Evolutionary conservation across 352 stramenopile genomes (phyloP).

Genomic region (Globisporangium nagaii): DNA sequence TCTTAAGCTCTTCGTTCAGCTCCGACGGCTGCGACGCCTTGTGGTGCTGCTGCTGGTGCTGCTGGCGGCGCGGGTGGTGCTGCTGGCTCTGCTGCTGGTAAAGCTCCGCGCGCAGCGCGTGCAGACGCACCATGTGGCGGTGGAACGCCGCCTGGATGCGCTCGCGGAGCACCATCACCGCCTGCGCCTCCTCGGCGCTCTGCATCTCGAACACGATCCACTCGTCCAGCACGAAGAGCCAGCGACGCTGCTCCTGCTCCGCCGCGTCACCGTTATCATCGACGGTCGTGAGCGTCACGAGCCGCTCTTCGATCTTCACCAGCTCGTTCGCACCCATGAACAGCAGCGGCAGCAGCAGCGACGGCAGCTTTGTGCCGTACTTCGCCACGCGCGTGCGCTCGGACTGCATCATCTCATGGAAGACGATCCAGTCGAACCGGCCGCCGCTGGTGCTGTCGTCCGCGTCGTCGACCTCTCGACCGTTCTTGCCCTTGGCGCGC

Average conservation of each 20-base stretch:
- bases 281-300: slow-evolving; percentile 14
- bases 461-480: slow-evolving; percentile 15
- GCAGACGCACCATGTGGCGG: slow-evolving; percentile 59
- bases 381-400: slow-evolving; percentile 60
- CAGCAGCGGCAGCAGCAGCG: slow-evolving; percentile 44
- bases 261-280: slow-evolving; percentile 20
- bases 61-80: background rate
- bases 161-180: slow-evolving; percentile 43
- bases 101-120: slow-evolving; percentile 21
- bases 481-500: slow-evolving; percentile 15
- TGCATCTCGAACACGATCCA: slow-evolving; percentile 68
- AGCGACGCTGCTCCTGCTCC: slow-evolving; percentile 19
- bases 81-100: slow-evolving; percentile 9
- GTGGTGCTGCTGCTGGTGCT: slow-evolving; percentile 1
- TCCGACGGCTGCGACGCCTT: background rate
- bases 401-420: slow-evolving; percentile 85
- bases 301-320: slow-evolving; percentile 20
- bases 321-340: slow-evolving; percentile 48
- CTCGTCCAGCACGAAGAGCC: slow-evolving; percentile 62
- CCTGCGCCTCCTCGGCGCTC: slow-evolving; percentile 33
- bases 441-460: slow-evolving; percentile 3
- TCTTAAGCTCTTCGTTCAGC: slow-evolving; percentile 14
- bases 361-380: slow-evolving; percentile 66
- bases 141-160: slow-evolving; percentile 58
- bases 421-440: slow-evolving; percentile 64